Evolutionary conservation across 495 filamentous ascomycete species (phyloP).

Genomic region (Penicillium goetzii): DNA sequence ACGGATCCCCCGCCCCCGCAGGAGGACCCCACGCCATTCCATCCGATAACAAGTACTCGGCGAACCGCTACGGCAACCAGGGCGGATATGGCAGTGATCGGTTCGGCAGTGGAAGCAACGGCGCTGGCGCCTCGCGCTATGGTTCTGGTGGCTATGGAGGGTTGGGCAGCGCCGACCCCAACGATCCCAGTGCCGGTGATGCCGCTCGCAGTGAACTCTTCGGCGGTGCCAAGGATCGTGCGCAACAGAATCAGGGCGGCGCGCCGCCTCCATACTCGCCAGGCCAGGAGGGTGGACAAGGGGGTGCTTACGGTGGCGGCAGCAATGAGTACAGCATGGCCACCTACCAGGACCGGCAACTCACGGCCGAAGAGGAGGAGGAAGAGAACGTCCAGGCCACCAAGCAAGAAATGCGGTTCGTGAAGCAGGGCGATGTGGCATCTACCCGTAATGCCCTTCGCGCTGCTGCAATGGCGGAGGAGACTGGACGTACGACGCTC

Average conservation of each 20-base stretch:
- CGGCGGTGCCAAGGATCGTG: constrained; percentile 61
- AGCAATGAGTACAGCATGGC: constrained; percentile 61
- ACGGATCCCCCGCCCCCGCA: constrained; percentile 29
- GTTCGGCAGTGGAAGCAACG: constrained; percentile 51
- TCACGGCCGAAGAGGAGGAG: constrained; percentile 76
- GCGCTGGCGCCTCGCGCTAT: constrained; percentile 44
- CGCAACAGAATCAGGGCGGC: constrained; percentile 45
- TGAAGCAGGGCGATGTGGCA: constrained; percentile 74
- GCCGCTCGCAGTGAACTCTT: constrained; percentile 67
- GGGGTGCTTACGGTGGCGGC: constrained; percentile 45
- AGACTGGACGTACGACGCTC: constrained; percentile 70
- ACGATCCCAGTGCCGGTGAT: constrained; percentile 53
- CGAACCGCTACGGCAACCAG: constrained; percentile 64
- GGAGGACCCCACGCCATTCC: constrained; percentile 37
- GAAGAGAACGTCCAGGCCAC: constrained; percentile 68
- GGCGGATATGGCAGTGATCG: constrained; percentile 67
- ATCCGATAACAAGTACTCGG: constrained; percentile 54
- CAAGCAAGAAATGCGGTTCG: constrained; percentile 74
- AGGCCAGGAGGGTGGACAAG: constrained; percentile 26
- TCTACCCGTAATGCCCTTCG: constrained; percentile 71
- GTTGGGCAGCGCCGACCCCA: constrained; percentile 59
- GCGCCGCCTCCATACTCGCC: constrained; percentile 52
- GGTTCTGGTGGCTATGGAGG: constrained; percentile 77
- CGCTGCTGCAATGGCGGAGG: constrained; percentile 68
- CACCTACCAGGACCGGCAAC: constrained; percentile 64